These are phyloP conservation scores for Cucumis hystrix DNA, from an alignment of 306 rosid species.

Conservation along the genomic window DNA sequence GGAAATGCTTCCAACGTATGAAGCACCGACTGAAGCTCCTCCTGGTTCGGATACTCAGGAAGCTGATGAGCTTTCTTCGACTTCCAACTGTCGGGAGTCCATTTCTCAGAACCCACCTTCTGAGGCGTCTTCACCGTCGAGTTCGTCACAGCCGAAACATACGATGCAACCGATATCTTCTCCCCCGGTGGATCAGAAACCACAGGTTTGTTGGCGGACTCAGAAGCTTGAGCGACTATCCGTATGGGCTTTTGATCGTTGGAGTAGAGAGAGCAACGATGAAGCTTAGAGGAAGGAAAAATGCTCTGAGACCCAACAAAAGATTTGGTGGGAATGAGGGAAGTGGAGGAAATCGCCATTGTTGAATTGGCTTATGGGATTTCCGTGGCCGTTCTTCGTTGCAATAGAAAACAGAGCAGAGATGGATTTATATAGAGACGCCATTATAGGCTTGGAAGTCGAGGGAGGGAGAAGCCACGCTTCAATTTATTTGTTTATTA, in stretches of 20 bases:
- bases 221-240: conserved; percentile 72
- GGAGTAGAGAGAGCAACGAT: conserved; percentile 24
- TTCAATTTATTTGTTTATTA: too few species aligned
- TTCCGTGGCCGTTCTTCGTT: not conserved
- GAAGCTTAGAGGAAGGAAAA: conserved; percentile 22
- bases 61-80: conserved; percentile 71
- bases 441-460: not conserved
- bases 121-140: conserved; percentile 7
- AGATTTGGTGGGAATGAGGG: conserved; percentile 36
- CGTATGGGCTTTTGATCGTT: conserved; percentile 15
- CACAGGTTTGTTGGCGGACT: conserved; percentile 61
- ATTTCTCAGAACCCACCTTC: conserved; percentile 30
- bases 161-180: conserved; percentile 11
- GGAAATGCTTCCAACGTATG: conserved; percentile 73
- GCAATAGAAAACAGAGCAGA: not conserved
- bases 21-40: conserved; percentile 60
- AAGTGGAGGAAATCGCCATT: conserved; percentile 41
- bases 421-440: not conserved
- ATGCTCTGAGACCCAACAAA: conserved; percentile 21
- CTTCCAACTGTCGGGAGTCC: conserved; percentile 72
- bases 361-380: not conserved
- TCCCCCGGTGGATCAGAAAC: conserved; percentile 38
- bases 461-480: too few species aligned
- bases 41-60: conserved; percentile 75
- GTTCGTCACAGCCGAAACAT: conserved; percentile 17